A percentile compares a stretch with the other conserved stretches of the same genome.
Evolutionary conservation across 2,329 filamentous ascomycete genomes (phyloP).

Genomic region (Myriosclerotinia curreyana): DNA sequence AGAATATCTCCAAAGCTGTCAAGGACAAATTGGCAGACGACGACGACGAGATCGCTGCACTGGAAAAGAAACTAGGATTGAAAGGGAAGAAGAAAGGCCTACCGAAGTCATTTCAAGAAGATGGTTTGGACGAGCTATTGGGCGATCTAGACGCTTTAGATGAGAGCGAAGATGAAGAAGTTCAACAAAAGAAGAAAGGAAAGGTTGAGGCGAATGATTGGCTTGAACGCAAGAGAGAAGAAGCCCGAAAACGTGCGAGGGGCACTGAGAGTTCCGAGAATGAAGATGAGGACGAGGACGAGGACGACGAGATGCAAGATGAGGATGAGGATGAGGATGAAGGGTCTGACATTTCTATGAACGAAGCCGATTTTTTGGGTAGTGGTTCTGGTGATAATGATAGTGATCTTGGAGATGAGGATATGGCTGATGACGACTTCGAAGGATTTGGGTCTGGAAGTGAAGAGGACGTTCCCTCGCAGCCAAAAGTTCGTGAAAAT

Average conservation of each 20-base stretch:
- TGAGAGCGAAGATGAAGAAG: slow-evolving; percentile 48
- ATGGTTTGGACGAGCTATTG: slow-evolving; percentile 77
- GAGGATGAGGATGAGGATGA: slow-evolving; percentile 40
- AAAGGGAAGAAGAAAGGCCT: slow-evolving; percentile 66
- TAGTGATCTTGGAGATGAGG: slow-evolving; percentile 38
- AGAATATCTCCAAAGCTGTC: slow-evolving; percentile 40
- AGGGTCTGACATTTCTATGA: slow-evolving; percentile 35
- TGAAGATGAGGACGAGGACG: slow-evolving; percentile 26
- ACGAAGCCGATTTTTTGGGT: slow-evolving; percentile 37
- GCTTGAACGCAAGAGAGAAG: slow-evolving; percentile 56
- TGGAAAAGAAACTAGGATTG: slow-evolving; percentile 86
- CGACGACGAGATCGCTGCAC: slow-evolving; percentile 79
- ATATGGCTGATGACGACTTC: slow-evolving; percentile 43
- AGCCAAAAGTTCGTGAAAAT: slow-evolving; percentile 66
- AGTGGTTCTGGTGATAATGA: slow-evolving; percentile 32
- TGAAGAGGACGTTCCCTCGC: slow-evolving; percentile 40
- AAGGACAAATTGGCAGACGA: slow-evolving; percentile 70
- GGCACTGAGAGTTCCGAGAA: slow-evolving; percentile 10
- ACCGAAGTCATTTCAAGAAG: slow-evolving; percentile 71
- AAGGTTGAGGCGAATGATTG: slow-evolving; percentile 58
- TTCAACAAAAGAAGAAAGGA: slow-evolving; percentile 52
- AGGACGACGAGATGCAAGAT: slow-evolving; percentile 33
- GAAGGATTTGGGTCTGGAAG: slow-evolving; percentile 42
- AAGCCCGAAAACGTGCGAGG: slow-evolving; percentile 38
- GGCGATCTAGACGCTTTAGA: slow-evolving; percentile 54